Evolutionary conservation across 2,329 filamentous ascomycete genomes (phyloP).

Genomic region (Curvularia eragrostidis): DNA sequence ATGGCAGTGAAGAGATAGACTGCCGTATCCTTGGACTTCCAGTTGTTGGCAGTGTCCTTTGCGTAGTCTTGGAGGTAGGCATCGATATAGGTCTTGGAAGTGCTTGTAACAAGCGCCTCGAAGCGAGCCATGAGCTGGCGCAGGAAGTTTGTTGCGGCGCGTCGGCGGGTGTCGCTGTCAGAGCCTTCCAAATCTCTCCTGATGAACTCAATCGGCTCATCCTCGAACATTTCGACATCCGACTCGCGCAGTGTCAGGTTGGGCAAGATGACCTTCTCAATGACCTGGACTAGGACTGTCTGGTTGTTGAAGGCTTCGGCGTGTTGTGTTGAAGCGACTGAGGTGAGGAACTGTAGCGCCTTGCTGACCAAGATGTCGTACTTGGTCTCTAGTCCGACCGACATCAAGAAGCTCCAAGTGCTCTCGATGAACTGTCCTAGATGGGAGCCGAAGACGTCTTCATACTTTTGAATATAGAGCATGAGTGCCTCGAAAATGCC

Average conservation of each 20-base stretch:
- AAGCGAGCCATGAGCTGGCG: constrained; percentile 88
- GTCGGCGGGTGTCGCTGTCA: constrained; percentile 88
- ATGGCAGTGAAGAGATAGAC: constrained; percentile 95
- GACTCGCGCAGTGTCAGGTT: constrained; percentile 92
- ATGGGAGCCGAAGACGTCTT: constrained; percentile 86
- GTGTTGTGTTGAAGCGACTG: constrained; percentile 79
- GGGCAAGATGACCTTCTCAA: constrained; percentile 94
- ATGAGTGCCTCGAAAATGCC: constrained; percentile 92
- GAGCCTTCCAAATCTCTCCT: constrained; percentile 93
- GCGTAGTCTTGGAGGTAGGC: constrained; percentile 80
- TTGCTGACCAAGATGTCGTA: constrained; percentile 95
- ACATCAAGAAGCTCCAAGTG: constrained; percentile 90
- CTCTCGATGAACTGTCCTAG: constrained; percentile 85
- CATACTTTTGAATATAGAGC: constrained; percentile 91
- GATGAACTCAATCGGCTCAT: constrained; percentile 99
- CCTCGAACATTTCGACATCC: constrained; percentile 94
- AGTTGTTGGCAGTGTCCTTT: constrained; percentile 71
- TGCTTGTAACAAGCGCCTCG: constrained; percentile 79
- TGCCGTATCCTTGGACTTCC: constrained; percentile 98
- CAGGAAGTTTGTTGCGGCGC: constrained; percentile 94
- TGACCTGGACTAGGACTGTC: constrained; percentile 79
- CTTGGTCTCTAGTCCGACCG: constrained; percentile 84
- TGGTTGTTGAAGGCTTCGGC: constrained; percentile 85
- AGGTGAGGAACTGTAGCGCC: constrained; percentile 91
- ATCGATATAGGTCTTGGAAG: constrained; percentile 86